Conservation (phyloP, 345 rosid genomes). For the Eutrema heterophyllum region DNA sequence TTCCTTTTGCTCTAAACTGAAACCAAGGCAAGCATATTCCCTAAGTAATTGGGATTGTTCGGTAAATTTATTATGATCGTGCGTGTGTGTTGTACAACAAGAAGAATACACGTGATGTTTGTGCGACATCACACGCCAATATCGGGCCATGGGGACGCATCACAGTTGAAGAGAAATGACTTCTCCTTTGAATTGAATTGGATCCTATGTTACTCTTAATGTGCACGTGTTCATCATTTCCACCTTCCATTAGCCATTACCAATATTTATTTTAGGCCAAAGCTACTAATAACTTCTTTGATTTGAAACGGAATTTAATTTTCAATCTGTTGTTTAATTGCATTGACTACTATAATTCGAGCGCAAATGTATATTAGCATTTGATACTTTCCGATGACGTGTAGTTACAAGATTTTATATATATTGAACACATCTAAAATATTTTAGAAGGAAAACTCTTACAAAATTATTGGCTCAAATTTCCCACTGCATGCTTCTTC, state of each 20-base stretch:
- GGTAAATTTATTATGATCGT: conserved; percentile 2
- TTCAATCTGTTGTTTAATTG: not conserved
- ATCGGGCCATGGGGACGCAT: conserved; percentile 28
- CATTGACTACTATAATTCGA: not conserved
- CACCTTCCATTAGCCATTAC: not conserved
- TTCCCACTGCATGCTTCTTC: not conserved
- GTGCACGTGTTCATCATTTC: conserved; percentile 15
- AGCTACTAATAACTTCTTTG: not conserved
- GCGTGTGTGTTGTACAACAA: conserved; percentile 7
- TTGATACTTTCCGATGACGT: not conserved
- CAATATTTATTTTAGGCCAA: not conserved
- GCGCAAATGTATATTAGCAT: not conserved
- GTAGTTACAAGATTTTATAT: not conserved
- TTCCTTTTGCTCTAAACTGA: not conserved
- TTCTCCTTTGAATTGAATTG: conserved; percentile 26
- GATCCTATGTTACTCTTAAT: conserved; percentile 25
- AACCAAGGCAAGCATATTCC: not conserved
- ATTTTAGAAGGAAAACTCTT: not conserved
- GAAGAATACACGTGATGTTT: conserved; percentile 23
- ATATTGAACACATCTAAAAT: not conserved
- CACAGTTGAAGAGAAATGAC: conserved; percentile 28
- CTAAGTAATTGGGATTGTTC: conserved; percentile 7
- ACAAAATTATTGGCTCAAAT: not conserved
- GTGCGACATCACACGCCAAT: conserved; percentile 31
- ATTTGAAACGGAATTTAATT: not conserved